Evolutionary conservation across 2,329 filamentous ascomycete genomes (phyloP).

Genomic region (Bipolaris cookei): DNA sequence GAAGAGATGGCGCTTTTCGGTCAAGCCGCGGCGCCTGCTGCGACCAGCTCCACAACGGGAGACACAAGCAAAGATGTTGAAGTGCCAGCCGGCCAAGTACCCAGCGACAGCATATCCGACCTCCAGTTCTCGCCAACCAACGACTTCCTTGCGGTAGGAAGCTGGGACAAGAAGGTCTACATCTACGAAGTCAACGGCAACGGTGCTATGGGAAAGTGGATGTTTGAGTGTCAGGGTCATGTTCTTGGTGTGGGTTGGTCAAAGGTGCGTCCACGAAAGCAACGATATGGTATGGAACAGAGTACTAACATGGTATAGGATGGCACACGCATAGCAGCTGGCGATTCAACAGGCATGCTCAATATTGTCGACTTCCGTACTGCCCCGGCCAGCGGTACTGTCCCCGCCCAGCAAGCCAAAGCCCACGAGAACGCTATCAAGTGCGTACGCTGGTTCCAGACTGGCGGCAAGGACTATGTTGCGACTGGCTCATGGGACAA

Average conservation of each 20-base stretch:
- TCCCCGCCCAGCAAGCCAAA: constrained; percentile 64
- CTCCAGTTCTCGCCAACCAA: constrained; percentile 77
- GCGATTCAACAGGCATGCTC: constrained; percentile 87
- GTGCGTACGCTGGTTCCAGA: constrained; percentile 68
- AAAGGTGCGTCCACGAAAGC: constrained; percentile 65
- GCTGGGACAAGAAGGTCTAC: constrained; percentile 97
- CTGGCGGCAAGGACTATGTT: constrained; percentile 75
- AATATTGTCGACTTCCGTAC: constrained; percentile 80
- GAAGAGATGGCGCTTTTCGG: constrained; percentile 67
- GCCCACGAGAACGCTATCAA: constrained; percentile 81
- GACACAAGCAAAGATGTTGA: constrained; percentile 90
- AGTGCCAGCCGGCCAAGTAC: constrained; percentile 68
- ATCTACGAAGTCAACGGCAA: constrained; percentile 92
- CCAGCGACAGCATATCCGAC: constrained; percentile 88
- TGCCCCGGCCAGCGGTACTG: constrained; percentile 44
- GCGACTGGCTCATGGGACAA: constrained; percentile 94
- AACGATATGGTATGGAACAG: neutral
- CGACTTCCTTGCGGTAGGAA: constrained; percentile 87
- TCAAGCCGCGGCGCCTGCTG: constrained; percentile 57
- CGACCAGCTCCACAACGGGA: constrained; percentile 76
- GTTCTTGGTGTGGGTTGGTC: constrained; percentile 88
- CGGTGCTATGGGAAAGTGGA: constrained; percentile 81
- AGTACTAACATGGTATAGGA: constrained; percentile 64
- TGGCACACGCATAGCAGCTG: constrained; percentile 85
- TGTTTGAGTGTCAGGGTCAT: constrained; percentile 80